phyloP scores from a whole-genome alignment of 495 filamentous ascomycete species.

The Penicillium malachiteum region DNA sequence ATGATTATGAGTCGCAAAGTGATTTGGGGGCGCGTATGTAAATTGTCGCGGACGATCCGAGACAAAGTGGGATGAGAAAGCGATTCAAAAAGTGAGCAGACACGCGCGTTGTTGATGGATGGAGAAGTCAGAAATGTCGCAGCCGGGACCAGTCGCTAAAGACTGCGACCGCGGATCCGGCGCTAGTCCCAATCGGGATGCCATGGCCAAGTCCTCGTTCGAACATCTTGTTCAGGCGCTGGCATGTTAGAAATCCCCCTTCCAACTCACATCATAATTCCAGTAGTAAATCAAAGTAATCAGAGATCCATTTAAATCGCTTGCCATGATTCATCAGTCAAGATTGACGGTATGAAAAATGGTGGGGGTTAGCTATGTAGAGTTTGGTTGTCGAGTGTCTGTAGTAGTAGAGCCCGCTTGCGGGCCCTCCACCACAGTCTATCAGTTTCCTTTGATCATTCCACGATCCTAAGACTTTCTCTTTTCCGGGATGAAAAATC shows the following conservation, averaged over 20 bases:
- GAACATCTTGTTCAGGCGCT: not conserved
- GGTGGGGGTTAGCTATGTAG: too few relatives aligned
- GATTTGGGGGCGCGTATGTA: slow-evolving; percentile 25
- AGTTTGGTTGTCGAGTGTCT: too few relatives aligned
- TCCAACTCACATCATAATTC: not conserved
- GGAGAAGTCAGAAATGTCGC: slow-evolving; percentile 50
- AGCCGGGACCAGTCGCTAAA: slow-evolving; percentile 45
- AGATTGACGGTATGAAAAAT: too few relatives aligned
- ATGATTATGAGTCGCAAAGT: slow-evolving; percentile 31
- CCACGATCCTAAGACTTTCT: not conserved
- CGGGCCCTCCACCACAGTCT: not conserved
- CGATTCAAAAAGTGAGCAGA: slow-evolving; percentile 31
- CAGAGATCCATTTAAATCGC: too few relatives aligned
- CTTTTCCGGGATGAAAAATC: not conserved
- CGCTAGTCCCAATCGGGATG: slow-evolving; percentile 43
- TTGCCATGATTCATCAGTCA: too few relatives aligned
- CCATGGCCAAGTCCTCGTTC: slow-evolving; percentile 13
- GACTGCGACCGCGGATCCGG: slow-evolving; percentile 31
- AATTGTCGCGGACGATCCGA: slow-evolving; percentile 19
- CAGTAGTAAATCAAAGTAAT: not conserved
- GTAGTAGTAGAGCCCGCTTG: slow-evolving; percentile 6
- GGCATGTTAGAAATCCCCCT: too few relatives aligned
- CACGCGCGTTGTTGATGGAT: slow-evolving; percentile 53
- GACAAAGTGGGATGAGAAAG: slow-evolving; percentile 35
- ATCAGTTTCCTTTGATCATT: not conserved